Evolutionary conservation across 495 filamentous ascomycete genomes (phyloP), one percentile per base, ranked within the genome.

Genomic region (Hypomontagnella monticulosa): DNA sequence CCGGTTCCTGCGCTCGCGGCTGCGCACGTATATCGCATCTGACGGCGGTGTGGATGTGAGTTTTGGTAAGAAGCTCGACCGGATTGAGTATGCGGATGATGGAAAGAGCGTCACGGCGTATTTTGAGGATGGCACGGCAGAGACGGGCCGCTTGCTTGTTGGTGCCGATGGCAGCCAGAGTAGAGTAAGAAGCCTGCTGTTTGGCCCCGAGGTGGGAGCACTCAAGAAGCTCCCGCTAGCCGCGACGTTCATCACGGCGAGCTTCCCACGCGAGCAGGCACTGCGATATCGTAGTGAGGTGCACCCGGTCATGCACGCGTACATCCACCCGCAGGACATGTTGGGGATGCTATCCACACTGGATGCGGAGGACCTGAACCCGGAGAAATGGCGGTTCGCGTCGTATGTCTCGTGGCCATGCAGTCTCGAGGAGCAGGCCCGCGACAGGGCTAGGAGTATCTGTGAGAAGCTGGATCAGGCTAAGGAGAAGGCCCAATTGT

Each of bases 121-220:
- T 71, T 93, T 92, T 81, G 88, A 86, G 38, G 91, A 91, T 72
- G 85, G 87, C 49, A 81, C 82, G 19, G 84, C 85, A 7, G 73
- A 81, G 6, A 84, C 49, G 23, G 77, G 70, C 0, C 58, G 76
- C 30, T 69, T 77, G 0, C 59, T 84, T 1, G 54, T 86, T 15
- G 83, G 81, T 0, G 75, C 82, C 0, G 84, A 86, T 56, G 82
- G 82, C 14, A 73, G 82, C 11, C 72, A 74, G 9, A 81, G 79
- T 15, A 69, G 57, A 16, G 72, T 80, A 0, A 73, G 83, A 4
- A 62, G 71, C 33, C 42, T 76, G 6, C 62, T 85, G 0, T 69
- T 85, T 10, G 81, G 81, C 0, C 53, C 70, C 0, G 68, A 78
- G 8, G 38, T 41, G 0, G 78, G 77, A 0, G 33, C 20, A 10